phyloP scores from a whole-genome alignment of 2,329 filamentous ascomycete species.

The Fusarium drepaniforme region DNA sequence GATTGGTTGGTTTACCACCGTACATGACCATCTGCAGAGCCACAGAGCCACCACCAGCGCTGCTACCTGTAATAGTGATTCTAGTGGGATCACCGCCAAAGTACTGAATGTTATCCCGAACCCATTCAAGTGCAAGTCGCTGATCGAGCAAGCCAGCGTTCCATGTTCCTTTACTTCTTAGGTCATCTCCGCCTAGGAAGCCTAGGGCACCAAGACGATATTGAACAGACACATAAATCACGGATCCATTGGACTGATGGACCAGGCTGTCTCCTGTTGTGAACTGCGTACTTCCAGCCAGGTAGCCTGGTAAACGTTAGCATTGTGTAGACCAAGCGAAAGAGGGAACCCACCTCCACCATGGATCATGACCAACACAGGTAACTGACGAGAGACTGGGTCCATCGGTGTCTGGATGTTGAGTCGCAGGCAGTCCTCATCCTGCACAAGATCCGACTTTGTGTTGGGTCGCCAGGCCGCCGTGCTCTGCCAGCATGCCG shows the following conservation, averaged over 20 bases:
- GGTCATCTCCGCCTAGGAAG: constrained; percentile 1
- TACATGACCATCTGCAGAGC: constrained; percentile 11
- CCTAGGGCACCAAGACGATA: constrained; percentile 10
- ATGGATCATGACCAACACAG: constrained; percentile 9
- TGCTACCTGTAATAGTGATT: constrained; percentile 4
- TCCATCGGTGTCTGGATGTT: neutral
- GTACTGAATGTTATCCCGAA: constrained; percentile 9
- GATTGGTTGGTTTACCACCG: neutral
- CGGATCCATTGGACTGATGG: neutral
- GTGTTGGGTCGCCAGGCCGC: neutral
- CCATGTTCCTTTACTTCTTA: neutral
- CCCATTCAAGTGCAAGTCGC: constrained; percentile 11
- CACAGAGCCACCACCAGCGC: constrained; percentile 6
- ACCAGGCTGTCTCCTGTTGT: constrained; percentile 6
- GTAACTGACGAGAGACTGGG: neutral
- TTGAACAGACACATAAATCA: constrained; percentile 8
- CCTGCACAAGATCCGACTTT: neutral
- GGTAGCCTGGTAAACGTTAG: neutral
- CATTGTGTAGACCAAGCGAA: no score
- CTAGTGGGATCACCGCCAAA: constrained; percentile 12
- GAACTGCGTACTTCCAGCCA: neutral
- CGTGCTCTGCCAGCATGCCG: constrained; percentile 1
- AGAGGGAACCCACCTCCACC: neutral
- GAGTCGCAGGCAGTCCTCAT: constrained; percentile 4
- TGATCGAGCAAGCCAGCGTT: constrained; percentile 15